phyloP scores from a whole-genome alignment of 2,329 filamentous ascomycete genomes.

The Trichoderma aggressivum region DNA sequence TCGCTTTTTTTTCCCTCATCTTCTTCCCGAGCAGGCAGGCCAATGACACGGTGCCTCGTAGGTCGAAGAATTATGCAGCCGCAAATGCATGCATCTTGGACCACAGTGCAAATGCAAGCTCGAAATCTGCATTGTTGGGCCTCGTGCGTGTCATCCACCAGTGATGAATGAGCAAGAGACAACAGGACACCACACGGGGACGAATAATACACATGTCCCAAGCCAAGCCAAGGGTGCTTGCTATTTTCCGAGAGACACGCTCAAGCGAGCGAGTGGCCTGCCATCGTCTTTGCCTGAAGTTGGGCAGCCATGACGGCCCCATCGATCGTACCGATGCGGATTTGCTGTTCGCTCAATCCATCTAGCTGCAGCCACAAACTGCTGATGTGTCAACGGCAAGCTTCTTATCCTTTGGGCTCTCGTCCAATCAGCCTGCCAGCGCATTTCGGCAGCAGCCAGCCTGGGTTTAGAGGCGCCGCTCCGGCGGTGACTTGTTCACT shows the following conservation, averaged over 20 bases:
- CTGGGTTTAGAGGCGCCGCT: slow-evolving; percentile 14
- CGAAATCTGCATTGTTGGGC: background rate
- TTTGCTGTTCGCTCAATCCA: slow-evolving; percentile 9
- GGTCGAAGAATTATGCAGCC: slow-evolving; percentile 15
- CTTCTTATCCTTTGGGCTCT: slow-evolving; percentile 13
- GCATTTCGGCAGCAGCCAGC: slow-evolving; percentile 11
- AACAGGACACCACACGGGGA: slow-evolving; percentile 4
- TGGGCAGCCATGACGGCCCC: slow-evolving; percentile 14
- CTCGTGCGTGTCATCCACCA: background rate
- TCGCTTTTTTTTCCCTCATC: background rate
- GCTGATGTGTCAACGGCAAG: slow-evolving; percentile 16
- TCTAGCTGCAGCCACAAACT: slow-evolving; percentile 12
- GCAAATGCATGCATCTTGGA: slow-evolving; percentile 10
- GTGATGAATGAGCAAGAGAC: background rate
- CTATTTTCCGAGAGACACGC: slow-evolving; percentile 16
- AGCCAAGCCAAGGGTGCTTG: background rate
- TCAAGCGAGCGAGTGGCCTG: slow-evolving; percentile 11
- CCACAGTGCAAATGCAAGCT: background rate
- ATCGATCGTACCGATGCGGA: slow-evolving; percentile 12
- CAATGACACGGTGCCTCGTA: slow-evolving; percentile 12
- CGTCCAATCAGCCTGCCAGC: slow-evolving; percentile 18
- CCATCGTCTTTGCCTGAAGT: background rate
- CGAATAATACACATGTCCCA: slow-evolving; percentile 1
- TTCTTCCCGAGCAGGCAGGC: background rate
- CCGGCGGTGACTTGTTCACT: slow-evolving; percentile 19